Conservation (phyloP, 2,329 filamentous ascomycete genomes). For the Aspergillus quadrilineatus region DNA sequence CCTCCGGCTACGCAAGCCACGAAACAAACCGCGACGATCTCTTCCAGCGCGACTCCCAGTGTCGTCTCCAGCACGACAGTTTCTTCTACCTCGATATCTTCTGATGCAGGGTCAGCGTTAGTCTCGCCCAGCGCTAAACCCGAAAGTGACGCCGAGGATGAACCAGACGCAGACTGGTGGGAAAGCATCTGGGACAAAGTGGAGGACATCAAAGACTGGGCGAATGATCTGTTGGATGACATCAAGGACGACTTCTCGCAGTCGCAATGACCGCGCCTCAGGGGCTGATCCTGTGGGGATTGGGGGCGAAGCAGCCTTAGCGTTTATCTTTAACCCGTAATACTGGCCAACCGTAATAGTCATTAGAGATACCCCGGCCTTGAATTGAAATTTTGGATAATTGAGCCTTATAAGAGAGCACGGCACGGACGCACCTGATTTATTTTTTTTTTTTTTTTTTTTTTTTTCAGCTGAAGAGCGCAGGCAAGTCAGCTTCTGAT, state of each 20-base stretch:
- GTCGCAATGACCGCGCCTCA: background rate
- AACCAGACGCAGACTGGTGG: slow-evolving; percentile 31
- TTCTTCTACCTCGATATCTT: background rate
- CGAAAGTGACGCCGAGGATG: slow-evolving; percentile 15
- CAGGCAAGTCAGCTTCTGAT: background rate
- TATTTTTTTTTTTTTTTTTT: background rate
- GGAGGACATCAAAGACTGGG: slow-evolving; percentile 39
- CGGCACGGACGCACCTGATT: no score
- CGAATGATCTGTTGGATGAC: slow-evolving; percentile 30
- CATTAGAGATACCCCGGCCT: slow-evolving; percentile 8
- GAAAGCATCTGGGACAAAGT: slow-evolving; percentile 34
- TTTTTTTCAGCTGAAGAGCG: background rate
- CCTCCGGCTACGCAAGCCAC: slow-evolving; percentile 24
- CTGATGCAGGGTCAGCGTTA: background rate
- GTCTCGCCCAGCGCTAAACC: slow-evolving; percentile 8
- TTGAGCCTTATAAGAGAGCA: background rate
- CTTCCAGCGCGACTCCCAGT: background rate
- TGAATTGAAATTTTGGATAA: slow-evolving; percentile 1
- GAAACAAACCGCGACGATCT: background rate
- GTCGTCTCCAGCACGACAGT: background rate
- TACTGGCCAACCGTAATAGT: slow-evolving; percentile 2
- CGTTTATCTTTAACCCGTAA: background rate
- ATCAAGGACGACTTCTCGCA: slow-evolving; percentile 30
- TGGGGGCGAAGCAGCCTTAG: background rate
- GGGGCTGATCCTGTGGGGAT: background rate